Base-by-base conservation (phyloP, 495 filamentous ascomycete species). In the Emericellopsis terricola region DNA sequence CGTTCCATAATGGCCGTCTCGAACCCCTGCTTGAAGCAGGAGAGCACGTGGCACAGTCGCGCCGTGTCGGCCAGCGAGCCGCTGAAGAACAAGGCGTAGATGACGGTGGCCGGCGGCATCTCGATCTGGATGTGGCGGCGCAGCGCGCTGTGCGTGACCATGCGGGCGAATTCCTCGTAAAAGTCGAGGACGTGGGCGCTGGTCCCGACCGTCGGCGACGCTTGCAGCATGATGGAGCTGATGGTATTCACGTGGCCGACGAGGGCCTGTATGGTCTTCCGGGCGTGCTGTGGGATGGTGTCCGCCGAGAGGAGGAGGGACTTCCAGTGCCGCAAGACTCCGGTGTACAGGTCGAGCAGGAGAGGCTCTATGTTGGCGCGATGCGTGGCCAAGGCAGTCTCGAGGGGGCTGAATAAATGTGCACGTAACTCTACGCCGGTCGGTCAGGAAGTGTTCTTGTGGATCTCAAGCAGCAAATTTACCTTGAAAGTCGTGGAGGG, bases 11-110 rank as follows among this genome's bases (percentile, higher is more conserved):
- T 66, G 40, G 74, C 68, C 4, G 55, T 51, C 48, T 91, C 81
- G 47, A 87, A 86, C 1, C 77, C 73, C 5, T 56, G 57, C 47
- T 91, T 92, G 55, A 85, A 81, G 38, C 48, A 44, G n/a, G 65
- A 53, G n/a, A 71, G 44, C 14, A 87, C 64, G 20, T 65, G 63
- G 47, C 72, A 83, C 27, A 86, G 68, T 6, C 70, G 71, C 2
- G 81, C 83, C n/a, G 84, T 62, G 18, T 65, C 64, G 4, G 65
- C 62, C 8, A 71, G 57, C 3, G 69, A 75, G 2, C 69, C 52
- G 14, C 60, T 64, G 43, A 86, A 86, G 36, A 71, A 52, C 21
- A 87, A 57, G 15, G 62, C 65, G 49, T 89, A 89, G 18, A 86
- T 64, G 15, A 81, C 59, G 11, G 69, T 59, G 1, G 77, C 62